Conservation (phyloP, 345 rosid species). For the Populus ilicifolia region DNA sequence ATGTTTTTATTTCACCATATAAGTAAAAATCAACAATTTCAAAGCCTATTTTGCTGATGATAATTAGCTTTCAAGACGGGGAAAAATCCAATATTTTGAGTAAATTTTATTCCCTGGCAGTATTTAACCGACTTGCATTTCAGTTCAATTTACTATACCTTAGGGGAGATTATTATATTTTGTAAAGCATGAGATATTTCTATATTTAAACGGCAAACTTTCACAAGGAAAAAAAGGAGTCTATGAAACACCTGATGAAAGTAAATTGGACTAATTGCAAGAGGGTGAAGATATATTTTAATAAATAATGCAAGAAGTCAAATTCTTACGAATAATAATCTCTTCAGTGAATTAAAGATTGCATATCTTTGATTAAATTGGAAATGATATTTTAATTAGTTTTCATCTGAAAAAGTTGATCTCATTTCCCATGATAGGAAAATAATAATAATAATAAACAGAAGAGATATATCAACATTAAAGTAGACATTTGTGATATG, state of each 20-base stretch:
- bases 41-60: no score
- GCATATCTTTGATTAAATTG: background rate
- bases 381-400: background rate
- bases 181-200: background rate
- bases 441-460: background rate
- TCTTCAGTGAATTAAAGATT: background rate
- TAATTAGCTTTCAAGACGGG: no score
- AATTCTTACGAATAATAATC: background rate
- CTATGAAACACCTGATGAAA: background rate
- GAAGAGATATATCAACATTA: no score
- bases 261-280: background rate
- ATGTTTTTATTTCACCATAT: slow-evolving; percentile 33
- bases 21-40: no score
- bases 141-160: background rate
- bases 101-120: no score
- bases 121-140: no score
- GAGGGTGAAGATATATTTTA: background rate
- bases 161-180: background rate
- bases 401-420: no score
- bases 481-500: no score
- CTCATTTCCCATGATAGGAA: no score
- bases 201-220: background rate
- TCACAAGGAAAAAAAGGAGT: background rate
- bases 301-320: no score
- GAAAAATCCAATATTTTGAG: no score